phyloP scores from a whole-genome alignment of 2,329 filamentous ascomycete species.

The Aspergillus cejpii region DNA sequence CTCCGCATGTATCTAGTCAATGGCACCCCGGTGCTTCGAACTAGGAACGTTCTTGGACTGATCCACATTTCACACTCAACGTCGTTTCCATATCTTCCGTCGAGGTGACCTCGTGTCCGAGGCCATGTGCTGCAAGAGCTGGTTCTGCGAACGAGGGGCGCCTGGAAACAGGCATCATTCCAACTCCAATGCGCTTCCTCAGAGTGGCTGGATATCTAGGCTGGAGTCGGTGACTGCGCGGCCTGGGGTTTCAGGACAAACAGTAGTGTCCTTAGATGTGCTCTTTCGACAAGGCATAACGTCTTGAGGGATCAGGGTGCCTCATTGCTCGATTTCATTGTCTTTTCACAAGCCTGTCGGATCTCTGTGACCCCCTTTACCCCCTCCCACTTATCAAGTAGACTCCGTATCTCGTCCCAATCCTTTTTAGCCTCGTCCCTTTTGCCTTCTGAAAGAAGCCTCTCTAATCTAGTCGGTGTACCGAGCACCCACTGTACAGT shows the following conservation, averaged over 20 bases:
- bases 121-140: too few species aligned
- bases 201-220: neutral
- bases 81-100: too few species aligned
- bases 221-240: neutral
- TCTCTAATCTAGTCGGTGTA: constrained; percentile 35
- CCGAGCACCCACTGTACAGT: constrained; percentile 43
- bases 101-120: too few species aligned
- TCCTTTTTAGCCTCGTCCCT: constrained; percentile 38
- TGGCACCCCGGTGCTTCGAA: too few species aligned
- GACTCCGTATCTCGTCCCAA: constrained; percentile 36
- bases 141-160: too few species aligned
- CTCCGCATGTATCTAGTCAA: too few species aligned
- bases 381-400: constrained; percentile 40
- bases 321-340: constrained; percentile 27
- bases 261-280: too few species aligned
- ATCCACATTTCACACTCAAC: too few species aligned
- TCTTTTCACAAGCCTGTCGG: constrained; percentile 34
- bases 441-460: constrained; percentile 34
- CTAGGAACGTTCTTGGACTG: too few species aligned
- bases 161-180: too few species aligned
- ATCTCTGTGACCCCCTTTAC: constrained; percentile 42
- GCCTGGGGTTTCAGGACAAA: too few species aligned
- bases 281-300: constrained; percentile 2
- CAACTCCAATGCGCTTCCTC: too few species aligned
- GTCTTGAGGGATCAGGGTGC: constrained; percentile 19